These are phyloP conservation scores for Penicillium parvum DNA, from an alignment of 495 filamentous ascomycete genomes.

Conservation along the genomic window DNA sequence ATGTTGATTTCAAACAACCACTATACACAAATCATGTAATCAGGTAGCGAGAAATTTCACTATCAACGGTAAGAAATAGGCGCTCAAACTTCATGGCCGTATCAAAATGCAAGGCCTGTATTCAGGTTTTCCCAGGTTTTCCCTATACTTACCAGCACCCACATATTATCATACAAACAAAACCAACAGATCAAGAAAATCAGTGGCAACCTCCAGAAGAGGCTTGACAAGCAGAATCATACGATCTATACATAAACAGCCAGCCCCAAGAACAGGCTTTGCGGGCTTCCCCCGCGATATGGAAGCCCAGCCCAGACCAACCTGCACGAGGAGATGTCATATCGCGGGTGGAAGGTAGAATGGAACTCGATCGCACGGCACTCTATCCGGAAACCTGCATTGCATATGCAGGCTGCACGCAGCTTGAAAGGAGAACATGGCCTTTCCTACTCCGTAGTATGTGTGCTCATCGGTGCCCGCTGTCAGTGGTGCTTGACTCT, in stretches of 20 bases:
- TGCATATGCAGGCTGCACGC: slow-evolving; percentile 24
- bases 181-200: not conserved
- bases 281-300: slow-evolving; percentile 7
- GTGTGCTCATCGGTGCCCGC: no score
- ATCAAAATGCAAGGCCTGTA: no score
- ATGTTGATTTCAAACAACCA: no score
- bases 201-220: not conserved
- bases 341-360: slow-evolving; percentile 12
- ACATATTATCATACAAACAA: no score
- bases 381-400: slow-evolving; percentile 25
- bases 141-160: no score
- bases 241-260: not conserved
- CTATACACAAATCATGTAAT: not conserved
- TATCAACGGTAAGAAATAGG: no score
- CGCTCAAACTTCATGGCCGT: no score
- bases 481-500: no score
- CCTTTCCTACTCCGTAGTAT: no score
- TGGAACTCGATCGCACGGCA: slow-evolving; percentile 19
- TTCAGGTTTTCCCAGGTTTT: no score
- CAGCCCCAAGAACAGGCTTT: not conserved
- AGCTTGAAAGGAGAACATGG: slow-evolving; percentile 20
- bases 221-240: slow-evolving; percentile 1
- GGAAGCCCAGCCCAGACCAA: slow-evolving; percentile 7
- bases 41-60: no score
- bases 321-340: slow-evolving; percentile 12